phyloP scores from a whole-genome alignment of 148 eudicot species.

The Persicaria tinctoria region DNA sequence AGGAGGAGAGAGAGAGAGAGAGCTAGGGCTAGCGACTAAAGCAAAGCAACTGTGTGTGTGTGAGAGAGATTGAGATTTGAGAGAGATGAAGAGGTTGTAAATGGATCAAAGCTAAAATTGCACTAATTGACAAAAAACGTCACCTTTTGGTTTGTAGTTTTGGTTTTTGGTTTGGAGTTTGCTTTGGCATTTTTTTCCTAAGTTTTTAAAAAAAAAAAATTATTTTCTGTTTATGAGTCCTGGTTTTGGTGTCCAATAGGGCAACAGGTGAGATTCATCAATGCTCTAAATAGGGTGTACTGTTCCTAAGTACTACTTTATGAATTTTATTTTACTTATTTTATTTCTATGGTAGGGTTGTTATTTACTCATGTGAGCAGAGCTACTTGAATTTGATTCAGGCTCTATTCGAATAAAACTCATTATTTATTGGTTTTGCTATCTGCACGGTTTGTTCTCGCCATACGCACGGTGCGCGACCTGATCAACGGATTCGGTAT shows the following conservation, averaged over 20 bases:
- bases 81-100: background rate
- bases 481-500: too few relatives aligned
- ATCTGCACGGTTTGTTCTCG: too few relatives aligned
- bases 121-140: conserved; percentile 7
- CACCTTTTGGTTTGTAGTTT: background rate
- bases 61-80: conserved; percentile 8
- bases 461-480: too few relatives aligned
- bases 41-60: conserved; percentile 8
- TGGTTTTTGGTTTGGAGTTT: background rate
- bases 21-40: background rate
- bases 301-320: background rate
- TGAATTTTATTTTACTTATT: too few relatives aligned
- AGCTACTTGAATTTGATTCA: too few relatives aligned
- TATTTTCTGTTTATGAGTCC: background rate
- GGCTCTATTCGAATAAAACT: too few relatives aligned
- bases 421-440: too few relatives aligned
- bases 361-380: too few relatives aligned
- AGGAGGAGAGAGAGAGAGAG: conserved; percentile 1
- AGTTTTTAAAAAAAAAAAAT: too few relatives aligned
- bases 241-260: background rate
- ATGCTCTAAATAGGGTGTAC: background rate
- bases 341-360: too few relatives aligned
- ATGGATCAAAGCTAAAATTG: background rate
- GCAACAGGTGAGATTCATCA: background rate
- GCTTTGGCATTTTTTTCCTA: background rate